These are phyloP conservation scores for Puccinia polysora DNA, from an alignment of 1,284 basidiomycete species.

Conservation along the genomic window DNA sequence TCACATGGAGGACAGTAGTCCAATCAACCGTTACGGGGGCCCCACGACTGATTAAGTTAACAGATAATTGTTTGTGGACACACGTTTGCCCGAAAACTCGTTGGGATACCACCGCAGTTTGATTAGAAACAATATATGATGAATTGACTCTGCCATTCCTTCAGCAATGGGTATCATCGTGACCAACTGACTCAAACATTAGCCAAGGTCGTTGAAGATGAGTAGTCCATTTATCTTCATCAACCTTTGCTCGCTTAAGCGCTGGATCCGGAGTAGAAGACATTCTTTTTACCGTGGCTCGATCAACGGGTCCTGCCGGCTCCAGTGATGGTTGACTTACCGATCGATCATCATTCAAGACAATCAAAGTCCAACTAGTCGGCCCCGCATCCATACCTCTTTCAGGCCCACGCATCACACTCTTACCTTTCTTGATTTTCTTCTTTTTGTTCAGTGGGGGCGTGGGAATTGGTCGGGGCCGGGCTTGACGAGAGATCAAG, in stretches of 20 bases:
- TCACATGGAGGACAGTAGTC: no score
- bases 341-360: neutral
- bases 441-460: neutral
- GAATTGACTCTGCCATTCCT: no score
- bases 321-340: neutral
- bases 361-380: conserved; percentile 33
- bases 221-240: neutral
- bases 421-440: conserved; percentile 22
- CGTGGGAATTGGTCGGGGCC: neutral
- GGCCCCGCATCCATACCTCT: conserved; percentile 17
- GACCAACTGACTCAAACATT: conserved; percentile 10
- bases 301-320: neutral
- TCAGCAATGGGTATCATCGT: conserved; percentile 8
- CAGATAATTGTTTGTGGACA: no score
- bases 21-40: no score
- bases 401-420: conserved; percentile 29
- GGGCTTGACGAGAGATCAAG: conserved; percentile 3
- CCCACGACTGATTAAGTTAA: no score
- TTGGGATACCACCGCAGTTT: no score
- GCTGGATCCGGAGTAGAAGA: neutral
- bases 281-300: neutral
- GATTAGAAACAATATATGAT: no score
- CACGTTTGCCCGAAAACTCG: no score
- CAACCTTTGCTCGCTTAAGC: neutral
- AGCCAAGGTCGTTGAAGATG: neutral